Conservation (phyloP, 2,329 filamentous ascomycete species). For the Ophiostoma ulmi region DNA sequence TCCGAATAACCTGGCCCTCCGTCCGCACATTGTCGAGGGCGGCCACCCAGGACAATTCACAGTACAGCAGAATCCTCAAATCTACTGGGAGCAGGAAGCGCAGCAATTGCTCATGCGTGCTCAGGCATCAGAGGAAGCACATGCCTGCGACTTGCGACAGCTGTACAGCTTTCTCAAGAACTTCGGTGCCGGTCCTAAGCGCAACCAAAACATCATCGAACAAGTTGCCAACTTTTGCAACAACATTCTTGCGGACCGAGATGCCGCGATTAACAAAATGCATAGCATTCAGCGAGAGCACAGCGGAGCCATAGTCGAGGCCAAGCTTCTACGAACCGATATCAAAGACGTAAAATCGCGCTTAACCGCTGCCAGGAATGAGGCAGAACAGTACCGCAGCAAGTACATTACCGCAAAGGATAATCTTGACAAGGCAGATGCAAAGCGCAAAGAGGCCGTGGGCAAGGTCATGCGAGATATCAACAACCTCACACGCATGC, state of each 20-base stretch:
- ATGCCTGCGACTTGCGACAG: neutral
- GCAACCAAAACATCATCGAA: neutral
- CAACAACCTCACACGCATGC: neutral
- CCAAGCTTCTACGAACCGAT: neutral
- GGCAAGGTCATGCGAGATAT: neutral
- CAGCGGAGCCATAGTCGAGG: neutral
- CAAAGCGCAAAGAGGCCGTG: neutral
- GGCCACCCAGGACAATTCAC: neutral
- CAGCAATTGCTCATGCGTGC: neutral
- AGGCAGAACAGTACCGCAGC: neutral
- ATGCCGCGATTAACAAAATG: neutral
- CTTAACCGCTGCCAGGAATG: neutral
- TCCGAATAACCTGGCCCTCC: neutral
- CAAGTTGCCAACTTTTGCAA: neutral
- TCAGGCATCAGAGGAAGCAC: neutral
- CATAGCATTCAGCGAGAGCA: neutral
- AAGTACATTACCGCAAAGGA: neutral
- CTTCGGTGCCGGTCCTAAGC: neutral
- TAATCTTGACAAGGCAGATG: neutral
- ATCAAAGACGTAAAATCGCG: neutral
- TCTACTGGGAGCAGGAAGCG: neutral
- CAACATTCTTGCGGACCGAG: neutral
- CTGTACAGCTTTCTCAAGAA: neutral
- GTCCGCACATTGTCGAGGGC: neutral
- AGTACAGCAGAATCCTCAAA: neutral